Evolutionary conservation across 352 stramenopile species (phyloP), one percentile per base, ranked within the genome.

Genomic region (Salisapilia sapeloensis): DNA sequence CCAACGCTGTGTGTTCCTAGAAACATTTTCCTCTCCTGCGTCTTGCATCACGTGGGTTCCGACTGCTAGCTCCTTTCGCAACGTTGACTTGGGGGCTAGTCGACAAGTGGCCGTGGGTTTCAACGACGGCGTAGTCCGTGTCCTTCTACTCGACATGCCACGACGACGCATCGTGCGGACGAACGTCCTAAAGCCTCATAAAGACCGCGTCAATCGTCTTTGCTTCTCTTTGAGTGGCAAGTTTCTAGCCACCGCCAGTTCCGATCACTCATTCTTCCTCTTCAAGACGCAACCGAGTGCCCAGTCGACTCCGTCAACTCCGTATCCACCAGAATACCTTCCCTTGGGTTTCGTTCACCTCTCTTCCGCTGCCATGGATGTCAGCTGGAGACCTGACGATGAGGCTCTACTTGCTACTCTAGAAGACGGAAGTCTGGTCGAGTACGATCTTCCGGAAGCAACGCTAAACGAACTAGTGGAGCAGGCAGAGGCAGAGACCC

Each of bases 151-250:
- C 38, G 63, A 87, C 29, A 25, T 78, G 3, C 36, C 46, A 0
- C 55, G 59, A 33, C 45, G 56, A 2, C 41, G 43, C 5, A 80
- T 69, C 53, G 52, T 85, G 6, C 58, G 61, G 26, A 53, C 66
- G 10, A 79, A 83, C 30, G 64, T 81, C 1, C 74, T 94, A 38
- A 96, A 96, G 32, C 83, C 87, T 9, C 87, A 97, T 44, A 74
- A 56, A 34, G 58, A 44, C 7, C 52, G 56, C 13, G 63, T 96
- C 7, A 75, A 54, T 2, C 60, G 49, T 11, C 34, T 94, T 9
- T 34, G 50, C 2, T 93, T 85, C 46, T 81, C 67, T n/a, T 42
- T 63, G 2, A 64, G 70, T 12, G 72, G 69, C 12, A 33, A 38
- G n/a, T 60, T 60, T 24, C 58, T 96, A 29, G 81, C 70, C 6